phyloP scores from a whole-genome alignment of 129 eudicot genomes.

The Tagetes erecta region DNA sequence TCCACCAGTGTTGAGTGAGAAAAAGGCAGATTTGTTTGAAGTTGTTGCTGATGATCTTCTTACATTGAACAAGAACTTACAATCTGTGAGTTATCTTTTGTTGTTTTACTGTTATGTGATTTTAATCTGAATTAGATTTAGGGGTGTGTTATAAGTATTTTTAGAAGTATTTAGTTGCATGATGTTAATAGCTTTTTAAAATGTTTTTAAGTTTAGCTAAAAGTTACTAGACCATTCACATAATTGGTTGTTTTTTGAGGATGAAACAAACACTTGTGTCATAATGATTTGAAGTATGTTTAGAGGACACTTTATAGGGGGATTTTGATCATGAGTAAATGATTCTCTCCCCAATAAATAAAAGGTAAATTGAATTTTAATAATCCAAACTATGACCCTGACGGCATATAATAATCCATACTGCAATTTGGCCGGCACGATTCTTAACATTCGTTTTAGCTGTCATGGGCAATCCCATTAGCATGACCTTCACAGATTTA shows the following conservation, averaged over 20 bases:
- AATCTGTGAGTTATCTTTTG: constrained; percentile 58
- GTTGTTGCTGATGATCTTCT: constrained; percentile 81
- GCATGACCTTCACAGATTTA: too few relatives aligned
- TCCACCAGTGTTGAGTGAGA: constrained; percentile 49
- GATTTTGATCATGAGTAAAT: not conserved
- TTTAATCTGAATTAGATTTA: not conserved
- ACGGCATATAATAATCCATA: too few relatives aligned
- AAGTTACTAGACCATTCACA: not conserved
- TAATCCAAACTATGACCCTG: too few relatives aligned
- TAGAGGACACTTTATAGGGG: not conserved
- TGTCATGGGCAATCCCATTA: too few relatives aligned
- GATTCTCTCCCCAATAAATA: not conserved
- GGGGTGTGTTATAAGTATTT: not conserved
- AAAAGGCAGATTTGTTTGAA: constrained; percentile 68
- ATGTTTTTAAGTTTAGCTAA: not conserved
- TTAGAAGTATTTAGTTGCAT: not conserved
- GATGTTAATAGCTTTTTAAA: not conserved
- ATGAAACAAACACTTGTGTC: not conserved
- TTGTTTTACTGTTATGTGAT: not conserved
- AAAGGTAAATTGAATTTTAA: not conserved
- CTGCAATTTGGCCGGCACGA: too few relatives aligned
- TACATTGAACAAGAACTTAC: constrained; percentile 79
- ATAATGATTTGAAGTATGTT: not conserved
- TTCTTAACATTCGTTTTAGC: too few relatives aligned
- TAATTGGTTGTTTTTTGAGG: not conserved